phyloP scores from a whole-genome alignment of 129 eudicot genomes.

The Oenanthe sinensis region DNA sequence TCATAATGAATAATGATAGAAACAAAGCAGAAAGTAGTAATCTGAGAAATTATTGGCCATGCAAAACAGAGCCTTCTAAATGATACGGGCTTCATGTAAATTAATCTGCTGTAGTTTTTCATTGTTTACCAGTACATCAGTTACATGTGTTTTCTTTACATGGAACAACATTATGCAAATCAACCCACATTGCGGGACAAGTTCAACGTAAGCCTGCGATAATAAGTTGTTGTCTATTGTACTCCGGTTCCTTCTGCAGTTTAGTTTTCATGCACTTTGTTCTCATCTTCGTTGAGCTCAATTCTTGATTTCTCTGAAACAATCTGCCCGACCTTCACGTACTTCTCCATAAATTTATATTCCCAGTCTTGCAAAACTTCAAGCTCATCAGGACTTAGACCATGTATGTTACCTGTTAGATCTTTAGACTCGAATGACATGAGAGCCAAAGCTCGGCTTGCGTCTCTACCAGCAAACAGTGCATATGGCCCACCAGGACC shows the following conservation, averaged over 20 bases:
- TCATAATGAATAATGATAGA: not conserved
- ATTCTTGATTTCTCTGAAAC: constrained; percentile 19
- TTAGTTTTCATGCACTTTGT: not conserved
- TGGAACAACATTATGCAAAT: not conserved
- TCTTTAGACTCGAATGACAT: constrained; percentile 84
- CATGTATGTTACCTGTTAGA: constrained; percentile 66
- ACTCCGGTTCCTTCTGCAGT: not conserved
- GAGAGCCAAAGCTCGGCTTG: constrained; percentile 83
- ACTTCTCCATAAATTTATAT: constrained; percentile 80
- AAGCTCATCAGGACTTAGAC: constrained; percentile 57
- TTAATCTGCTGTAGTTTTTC: not conserved
- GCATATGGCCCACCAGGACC: constrained; percentile 96
- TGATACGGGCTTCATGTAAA: not conserved
- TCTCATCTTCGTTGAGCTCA: not conserved
- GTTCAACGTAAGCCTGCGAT: not conserved
- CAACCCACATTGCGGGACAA: not conserved
- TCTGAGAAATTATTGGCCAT: not conserved
- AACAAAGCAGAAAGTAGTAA: not conserved
- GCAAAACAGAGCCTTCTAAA: not conserved
- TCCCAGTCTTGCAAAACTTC: constrained; percentile 94
- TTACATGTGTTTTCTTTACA: not conserved
- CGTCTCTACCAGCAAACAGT: constrained; percentile 80
- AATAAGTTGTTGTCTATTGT: not conserved
- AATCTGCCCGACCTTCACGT: constrained; percentile 74
- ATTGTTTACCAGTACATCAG: not conserved